Percentiles rank a stretch among this genome's conserved stretches.
Evolutionary conservation across 148 eudicot genomes (phyloP).

Genomic region (Fagopyrum esculentum): DNA sequence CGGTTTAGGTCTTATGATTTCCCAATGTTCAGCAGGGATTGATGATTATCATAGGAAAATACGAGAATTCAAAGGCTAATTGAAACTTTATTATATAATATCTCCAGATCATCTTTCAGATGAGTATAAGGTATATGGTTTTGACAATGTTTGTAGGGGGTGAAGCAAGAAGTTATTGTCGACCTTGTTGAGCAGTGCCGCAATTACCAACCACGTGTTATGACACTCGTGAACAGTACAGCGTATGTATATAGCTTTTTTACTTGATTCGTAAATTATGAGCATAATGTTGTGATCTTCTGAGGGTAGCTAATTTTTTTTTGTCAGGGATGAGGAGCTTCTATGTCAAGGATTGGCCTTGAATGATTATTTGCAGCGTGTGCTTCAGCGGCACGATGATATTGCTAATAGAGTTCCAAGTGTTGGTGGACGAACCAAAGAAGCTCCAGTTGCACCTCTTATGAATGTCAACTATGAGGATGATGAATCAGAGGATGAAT

Average conservation of each 20-base stretch:
- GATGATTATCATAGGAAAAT: neutral
- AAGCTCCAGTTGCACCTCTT: conserved; percentile 42
- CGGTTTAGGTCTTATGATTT: neutral
- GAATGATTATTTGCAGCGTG: conserved; percentile 82
- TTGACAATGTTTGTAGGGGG: conserved; percentile 37
- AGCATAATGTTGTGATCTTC: neutral
- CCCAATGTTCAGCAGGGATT: neutral
- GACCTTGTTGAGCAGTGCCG: conserved; percentile 96
- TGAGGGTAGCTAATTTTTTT: neutral
- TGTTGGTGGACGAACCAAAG: conserved; percentile 19
- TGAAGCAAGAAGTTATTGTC: conserved; percentile 75
- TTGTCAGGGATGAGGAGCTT: conserved; percentile 75
- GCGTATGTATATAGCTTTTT: conserved; percentile 34
- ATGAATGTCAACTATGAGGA: conserved; percentile 68
- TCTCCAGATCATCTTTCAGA: neutral
- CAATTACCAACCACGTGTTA: conserved; percentile 75
- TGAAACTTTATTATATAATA: neutral
- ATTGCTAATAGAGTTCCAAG: conserved; percentile 52
- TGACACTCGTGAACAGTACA: conserved; percentile 70
- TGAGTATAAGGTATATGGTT: neutral
- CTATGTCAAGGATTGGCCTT: conserved; percentile 68
- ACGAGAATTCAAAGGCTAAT: neutral
- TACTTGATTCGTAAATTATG: neutral
- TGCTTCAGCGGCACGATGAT: conserved; percentile 66
- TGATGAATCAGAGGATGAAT: conserved; percentile 91